These are phyloP conservation scores for Pleurotus eryngii DNA, from an alignment of 768 basidiomycete species.

Conservation along the genomic window DNA sequence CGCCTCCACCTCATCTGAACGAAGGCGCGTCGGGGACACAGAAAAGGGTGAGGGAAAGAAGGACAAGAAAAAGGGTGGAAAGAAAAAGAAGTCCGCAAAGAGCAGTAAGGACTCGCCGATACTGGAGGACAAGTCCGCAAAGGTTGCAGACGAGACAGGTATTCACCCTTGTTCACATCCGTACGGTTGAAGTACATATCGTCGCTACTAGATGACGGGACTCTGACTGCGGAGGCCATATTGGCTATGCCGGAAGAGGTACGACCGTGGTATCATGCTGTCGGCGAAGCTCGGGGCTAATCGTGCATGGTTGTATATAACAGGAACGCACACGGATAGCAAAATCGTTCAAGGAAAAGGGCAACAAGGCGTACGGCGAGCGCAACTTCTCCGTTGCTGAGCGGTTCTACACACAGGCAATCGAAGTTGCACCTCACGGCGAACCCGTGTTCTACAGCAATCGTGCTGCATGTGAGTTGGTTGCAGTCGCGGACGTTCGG, in stretches of 20 bases:
- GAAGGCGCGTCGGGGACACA: constrained; percentile 27
- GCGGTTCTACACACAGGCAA: constrained; percentile 71
- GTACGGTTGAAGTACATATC: background rate
- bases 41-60: constrained; percentile 46
- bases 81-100: constrained; percentile 58
- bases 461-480: constrained; percentile 83
- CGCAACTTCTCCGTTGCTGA: constrained; percentile 59
- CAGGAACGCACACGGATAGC: constrained; percentile 68
- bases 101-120: constrained; percentile 62
- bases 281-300: background rate
- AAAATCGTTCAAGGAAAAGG: constrained; percentile 63
- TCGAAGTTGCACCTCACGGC: constrained; percentile 67
- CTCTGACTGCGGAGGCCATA: constrained; percentile 53
- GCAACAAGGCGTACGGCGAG: constrained; percentile 66
- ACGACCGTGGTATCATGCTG: constrained; percentile 15
- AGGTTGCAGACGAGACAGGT: constrained; percentile 32
- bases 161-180: constrained; percentile 14
- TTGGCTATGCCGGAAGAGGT: constrained; percentile 58
- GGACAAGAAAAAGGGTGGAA: constrained; percentile 44
- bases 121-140: constrained; percentile 66
- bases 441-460: constrained; percentile 97
- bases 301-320: constrained; percentile 6
- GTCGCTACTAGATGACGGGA: constrained; percentile 33
- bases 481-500: background rate
- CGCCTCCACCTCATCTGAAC: constrained; percentile 48